Base-by-base conservation (phyloP, 257 asterid species). In the Leonotis leonurus region DNA sequence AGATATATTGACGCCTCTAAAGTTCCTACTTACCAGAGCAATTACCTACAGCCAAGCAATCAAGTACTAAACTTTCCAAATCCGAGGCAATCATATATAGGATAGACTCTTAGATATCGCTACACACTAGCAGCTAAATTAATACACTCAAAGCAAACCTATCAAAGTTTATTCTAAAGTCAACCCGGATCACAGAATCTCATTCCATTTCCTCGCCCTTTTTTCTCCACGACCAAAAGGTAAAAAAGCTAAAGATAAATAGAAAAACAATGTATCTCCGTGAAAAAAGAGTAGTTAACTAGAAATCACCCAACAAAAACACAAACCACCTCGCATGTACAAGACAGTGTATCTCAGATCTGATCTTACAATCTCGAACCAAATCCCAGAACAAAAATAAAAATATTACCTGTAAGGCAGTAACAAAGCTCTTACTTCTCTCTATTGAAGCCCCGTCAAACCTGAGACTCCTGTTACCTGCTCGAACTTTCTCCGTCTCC, bases 381-480 rank as follows among this genome's bases (percentile, higher is more conserved):
- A 56, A 76, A 57, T 27, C n/a, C 7, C 20, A 59, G 24, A 14
- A 17, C 32, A 43, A 25, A 43, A 25, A 17, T 17, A 22, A 60
- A 51, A 48, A 14, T 2, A 35, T 55, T 27, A 90, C 97, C 95
- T 87, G 96, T 21, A 90, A 83, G 40, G 96, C 96, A 55, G 81
- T 72, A 8, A 87, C 95, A 64, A 90, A 90, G 57, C 76, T 85
- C 85, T 83, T 85, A 77, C 91, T 87, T 61, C 85, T 75, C 83
- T 87, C 93, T 89, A 87, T 78, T 3, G 96, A 83, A 16, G 56
- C 74, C 64, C 84, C 93, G 21, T 83, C 96, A 55, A 80, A 77
- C 71, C 86, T 77, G 87, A 75, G 79, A 41, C 80, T 63, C 68
- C 70, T 71, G 68, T 65, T 77, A 60, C 58, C 78, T 65, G 69